Conservation (phyloP, 2,329 filamentous ascomycete species). For the Cladophialophora immunda region DNA sequence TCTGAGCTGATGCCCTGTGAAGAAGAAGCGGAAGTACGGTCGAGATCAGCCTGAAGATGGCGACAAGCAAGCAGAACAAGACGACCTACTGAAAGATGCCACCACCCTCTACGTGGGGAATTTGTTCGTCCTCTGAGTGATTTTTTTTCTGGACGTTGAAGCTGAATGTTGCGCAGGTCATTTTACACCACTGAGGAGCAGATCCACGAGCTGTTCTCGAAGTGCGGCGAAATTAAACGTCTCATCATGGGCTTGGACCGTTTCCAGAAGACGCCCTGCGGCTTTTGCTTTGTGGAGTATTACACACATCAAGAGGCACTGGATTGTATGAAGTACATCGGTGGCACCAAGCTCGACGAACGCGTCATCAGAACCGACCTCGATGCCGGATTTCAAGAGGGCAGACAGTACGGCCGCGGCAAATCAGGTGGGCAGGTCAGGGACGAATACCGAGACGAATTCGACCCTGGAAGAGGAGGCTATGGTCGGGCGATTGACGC, state of each 20-base stretch:
- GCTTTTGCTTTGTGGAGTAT: slow-evolving; percentile 99
- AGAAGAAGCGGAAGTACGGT: slow-evolving; percentile 74
- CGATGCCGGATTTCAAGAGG: slow-evolving; percentile 95
- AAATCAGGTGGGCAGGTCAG: slow-evolving; percentile 96
- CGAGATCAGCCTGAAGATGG: slow-evolving; percentile 65
- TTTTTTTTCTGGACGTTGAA: slow-evolving; percentile 12
- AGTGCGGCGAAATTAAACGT: slow-evolving; percentile 95
- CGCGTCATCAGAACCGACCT: slow-evolving; percentile 94
- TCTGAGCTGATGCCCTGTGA: slow-evolving; percentile 49
- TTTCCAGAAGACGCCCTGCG: slow-evolving; percentile 96
- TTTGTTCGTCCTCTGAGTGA: slow-evolving; percentile 65
- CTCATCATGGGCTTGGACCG: slow-evolving; percentile 97
- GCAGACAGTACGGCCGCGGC: slow-evolving; percentile 92
- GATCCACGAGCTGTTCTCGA: slow-evolving; percentile 94
- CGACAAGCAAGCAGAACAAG: slow-evolving; percentile 63
- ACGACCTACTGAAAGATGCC: slow-evolving; percentile 84
- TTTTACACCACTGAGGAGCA: slow-evolving; percentile 99
- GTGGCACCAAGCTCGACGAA: slow-evolving; percentile 97
- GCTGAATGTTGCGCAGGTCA: slow-evolving; percentile 63
- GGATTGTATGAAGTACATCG: slow-evolving; percentile 98
- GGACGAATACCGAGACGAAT: slow-evolving; percentile 97
- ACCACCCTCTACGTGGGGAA: slow-evolving; percentile 98
- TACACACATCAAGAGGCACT: slow-evolving; percentile 97
- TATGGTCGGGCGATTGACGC: slow-evolving; percentile 80
- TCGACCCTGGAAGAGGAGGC: slow-evolving; percentile 91